These are phyloP conservation scores for Penicillium daleae DNA, from an alignment of 495 filamentous ascomycete genomes.

Conservation along the genomic window DNA sequence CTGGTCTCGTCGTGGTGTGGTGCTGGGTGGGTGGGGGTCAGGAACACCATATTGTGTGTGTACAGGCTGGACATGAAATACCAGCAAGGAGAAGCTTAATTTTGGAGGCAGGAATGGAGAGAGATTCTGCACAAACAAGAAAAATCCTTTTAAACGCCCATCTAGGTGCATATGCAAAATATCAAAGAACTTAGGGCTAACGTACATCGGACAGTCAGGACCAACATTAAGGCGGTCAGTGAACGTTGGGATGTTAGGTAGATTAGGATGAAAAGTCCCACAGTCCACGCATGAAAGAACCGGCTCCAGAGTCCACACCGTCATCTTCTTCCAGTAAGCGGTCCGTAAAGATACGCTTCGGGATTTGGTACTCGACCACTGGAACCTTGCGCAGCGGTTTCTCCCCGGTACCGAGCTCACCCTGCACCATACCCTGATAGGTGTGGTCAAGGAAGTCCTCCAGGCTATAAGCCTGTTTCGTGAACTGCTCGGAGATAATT, in stretches of 20 bases:
- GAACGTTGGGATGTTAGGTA: neutral
- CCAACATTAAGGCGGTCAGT: constrained; percentile 4
- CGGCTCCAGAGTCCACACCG: constrained; percentile 46
- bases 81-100: neutral
- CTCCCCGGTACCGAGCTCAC: constrained; percentile 65
- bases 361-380: constrained; percentile 91
- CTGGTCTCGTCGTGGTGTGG: neutral
- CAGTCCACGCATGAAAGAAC: constrained; percentile 41
- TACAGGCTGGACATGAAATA: neutral
- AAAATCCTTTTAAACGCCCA: neutral
- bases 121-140: neutral
- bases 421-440: constrained; percentile 83
- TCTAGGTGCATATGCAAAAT: constrained; percentile 1
- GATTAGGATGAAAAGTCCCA: constrained; percentile 42
- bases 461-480: constrained; percentile 86
- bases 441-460: constrained; percentile 98
- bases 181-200: constrained; percentile 1
- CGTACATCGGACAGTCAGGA: neutral
- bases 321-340: constrained; percentile 48
- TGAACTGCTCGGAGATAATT: constrained; percentile 96
- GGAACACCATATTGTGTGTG: neutral
- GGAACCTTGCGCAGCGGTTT: constrained; percentile 83
- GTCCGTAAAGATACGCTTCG: constrained; percentile 78
- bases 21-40: neutral
- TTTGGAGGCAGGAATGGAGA: neutral